Conservation (phyloP, 2,329 filamentous ascomycete genomes). For the Cladorrhinum sp. region DNA sequence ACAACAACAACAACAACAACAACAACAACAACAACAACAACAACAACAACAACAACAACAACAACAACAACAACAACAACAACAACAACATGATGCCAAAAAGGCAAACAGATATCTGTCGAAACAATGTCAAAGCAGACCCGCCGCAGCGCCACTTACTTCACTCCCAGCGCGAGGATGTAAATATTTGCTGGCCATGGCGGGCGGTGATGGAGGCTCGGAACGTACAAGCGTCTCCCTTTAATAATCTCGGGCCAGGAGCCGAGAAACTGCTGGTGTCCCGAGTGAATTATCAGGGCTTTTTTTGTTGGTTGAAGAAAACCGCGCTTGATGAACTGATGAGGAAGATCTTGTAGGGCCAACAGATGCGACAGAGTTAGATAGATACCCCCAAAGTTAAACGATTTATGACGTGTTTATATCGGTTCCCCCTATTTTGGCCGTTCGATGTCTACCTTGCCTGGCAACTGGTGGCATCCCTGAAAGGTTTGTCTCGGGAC, state of each 20-base stretch:
- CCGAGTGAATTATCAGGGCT: neutral
- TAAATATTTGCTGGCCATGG: neutral
- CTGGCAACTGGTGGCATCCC: too few species aligned
- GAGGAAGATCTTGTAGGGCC: conserved; percentile 12
- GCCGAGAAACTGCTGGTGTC: neutral
- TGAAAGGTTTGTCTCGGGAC: too few species aligned
- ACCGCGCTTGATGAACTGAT: conserved; percentile 12
- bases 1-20: too few species aligned
- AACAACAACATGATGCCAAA: neutral
- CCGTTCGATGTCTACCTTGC: too few species aligned
- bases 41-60: too few species aligned
- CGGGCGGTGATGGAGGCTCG: neutral
- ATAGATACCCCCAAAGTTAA: conserved; percentile 30
- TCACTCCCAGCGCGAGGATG: neutral
- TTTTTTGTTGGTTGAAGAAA: neutral
- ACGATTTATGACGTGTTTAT: conserved; percentile 21
- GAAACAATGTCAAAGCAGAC: neutral
- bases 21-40: too few species aligned
- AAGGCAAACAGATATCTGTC: neutral
- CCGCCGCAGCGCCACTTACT: neutral
- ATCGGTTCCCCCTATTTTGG: neutral
- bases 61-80: too few species aligned
- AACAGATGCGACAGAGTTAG: conserved; percentile 26
- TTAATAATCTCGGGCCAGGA: neutral
- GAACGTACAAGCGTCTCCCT: neutral